Percentiles rank a stretch among this genome's conserved stretches.
Evolutionary conservation across 495 filamentous ascomycete genomes (phyloP).

Genomic region (Penicillium manginii): DNA sequence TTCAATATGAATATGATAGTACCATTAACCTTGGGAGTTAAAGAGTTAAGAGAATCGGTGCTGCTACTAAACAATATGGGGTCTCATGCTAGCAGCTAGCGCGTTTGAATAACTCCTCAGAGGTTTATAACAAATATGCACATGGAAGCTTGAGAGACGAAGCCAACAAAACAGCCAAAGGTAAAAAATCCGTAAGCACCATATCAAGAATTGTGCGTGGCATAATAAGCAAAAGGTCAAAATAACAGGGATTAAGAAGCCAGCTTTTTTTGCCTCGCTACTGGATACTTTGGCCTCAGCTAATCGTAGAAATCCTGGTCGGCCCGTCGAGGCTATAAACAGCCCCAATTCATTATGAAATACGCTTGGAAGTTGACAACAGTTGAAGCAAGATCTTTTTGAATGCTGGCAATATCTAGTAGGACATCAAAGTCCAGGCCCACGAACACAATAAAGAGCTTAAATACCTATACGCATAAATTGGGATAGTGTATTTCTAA

Average conservation of each 20-base stretch:
- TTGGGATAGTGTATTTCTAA: too few species aligned
- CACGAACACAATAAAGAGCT: not conserved
- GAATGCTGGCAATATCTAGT: not conserved
- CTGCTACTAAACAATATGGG: too few species aligned
- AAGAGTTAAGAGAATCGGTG: too few species aligned
- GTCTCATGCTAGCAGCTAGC: too few species aligned
- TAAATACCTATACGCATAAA: not conserved
- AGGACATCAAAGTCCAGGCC: not conserved
- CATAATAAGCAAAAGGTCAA: not conserved
- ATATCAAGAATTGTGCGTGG: not conserved
- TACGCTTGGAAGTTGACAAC: not conserved
- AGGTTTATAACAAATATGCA: too few species aligned
- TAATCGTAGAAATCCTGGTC: not conserved
- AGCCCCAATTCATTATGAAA: not conserved
- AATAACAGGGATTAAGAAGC: not conserved
- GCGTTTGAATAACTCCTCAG: too few species aligned
- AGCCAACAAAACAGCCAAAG: not conserved
- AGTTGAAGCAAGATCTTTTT: not conserved
- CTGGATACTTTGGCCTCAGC: not conserved
- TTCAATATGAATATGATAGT: too few species aligned
- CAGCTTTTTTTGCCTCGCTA: not conserved
- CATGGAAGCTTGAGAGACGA: too few species aligned
- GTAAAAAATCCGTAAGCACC: not conserved
- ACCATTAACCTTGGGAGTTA: too few species aligned
- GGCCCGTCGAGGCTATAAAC: constrained; percentile 1